These are phyloP conservation scores for Rhodamnia rubescens DNA, from an alignment of 345 rosid genomes.

Conservation along the genomic window DNA sequence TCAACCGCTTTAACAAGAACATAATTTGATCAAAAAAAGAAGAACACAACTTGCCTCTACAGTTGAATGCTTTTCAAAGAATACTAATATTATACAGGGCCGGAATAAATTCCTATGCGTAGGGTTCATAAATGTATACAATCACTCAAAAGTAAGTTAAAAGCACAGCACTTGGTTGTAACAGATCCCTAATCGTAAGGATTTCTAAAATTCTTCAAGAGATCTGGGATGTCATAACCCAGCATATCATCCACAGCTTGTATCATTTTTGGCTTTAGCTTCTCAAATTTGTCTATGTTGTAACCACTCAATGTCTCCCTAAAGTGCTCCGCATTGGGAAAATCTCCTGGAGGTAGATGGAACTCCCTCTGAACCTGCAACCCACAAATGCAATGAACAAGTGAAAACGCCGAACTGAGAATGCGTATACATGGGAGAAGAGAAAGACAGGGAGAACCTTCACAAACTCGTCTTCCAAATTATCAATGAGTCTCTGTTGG, in stretches of 20 bases:
- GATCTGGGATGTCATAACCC: conserved; percentile 82
- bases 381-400: background rate
- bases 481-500: conserved; percentile 71
- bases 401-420: background rate
- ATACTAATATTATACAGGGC: background rate
- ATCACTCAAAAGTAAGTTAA: background rate
- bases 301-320: conserved; percentile 64
- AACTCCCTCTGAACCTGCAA: conserved; percentile 77
- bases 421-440: background rate
- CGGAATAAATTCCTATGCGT: background rate
- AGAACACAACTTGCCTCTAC: background rate
- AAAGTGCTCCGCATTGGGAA: conserved; percentile 78
- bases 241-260: conserved; percentile 89
- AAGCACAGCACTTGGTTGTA: background rate
- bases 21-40: background rate
- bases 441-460: conserved; percentile 33
- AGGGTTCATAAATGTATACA: background rate
- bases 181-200: conserved; percentile 42
- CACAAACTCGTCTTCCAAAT: conserved; percentile 60
- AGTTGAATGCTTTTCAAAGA: background rate
- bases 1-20: background rate
- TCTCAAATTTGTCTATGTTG: conserved; percentile 80
- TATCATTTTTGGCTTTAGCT: conserved; percentile 81
- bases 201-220: conserved; percentile 70
- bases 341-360: conserved; percentile 83